A percentile compares a stretch with the other conserved stretches of the same genome.
Conservation (phyloP, 1,284 basidiomycete species). For the Pseudozyma sp. region DNA sequence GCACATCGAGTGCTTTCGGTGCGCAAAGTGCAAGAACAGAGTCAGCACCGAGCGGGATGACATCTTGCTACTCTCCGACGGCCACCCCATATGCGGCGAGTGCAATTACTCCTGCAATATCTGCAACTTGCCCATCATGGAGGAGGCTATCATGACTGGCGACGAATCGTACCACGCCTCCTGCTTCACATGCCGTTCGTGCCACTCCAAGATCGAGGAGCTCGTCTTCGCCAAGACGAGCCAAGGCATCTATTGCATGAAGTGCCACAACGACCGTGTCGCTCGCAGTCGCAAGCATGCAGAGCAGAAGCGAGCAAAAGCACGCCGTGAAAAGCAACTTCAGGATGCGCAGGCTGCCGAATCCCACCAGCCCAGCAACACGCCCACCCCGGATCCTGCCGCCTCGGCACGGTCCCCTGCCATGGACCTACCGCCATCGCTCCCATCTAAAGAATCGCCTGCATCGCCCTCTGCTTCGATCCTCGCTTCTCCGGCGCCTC, state of each 20-base stretch:
- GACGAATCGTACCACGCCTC: slow-evolving; percentile 98
- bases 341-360: slow-evolving; percentile 29
- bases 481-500: slow-evolving; percentile 22
- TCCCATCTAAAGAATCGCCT: slow-evolving; percentile 24
- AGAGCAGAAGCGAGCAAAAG: slow-evolving; percentile 73
- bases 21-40: slow-evolving; percentile 71
- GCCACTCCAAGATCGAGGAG: slow-evolving; percentile 93
- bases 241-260: slow-evolving; percentile 98
- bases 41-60: slow-evolving; percentile 85
- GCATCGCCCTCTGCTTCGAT: slow-evolving; percentile 14
- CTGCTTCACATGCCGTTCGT: slow-evolving; percentile 97
- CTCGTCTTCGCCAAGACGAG: slow-evolving; percentile 98
- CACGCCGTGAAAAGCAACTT: slow-evolving; percentile 44
- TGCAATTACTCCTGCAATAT: slow-evolving; percentile 83
- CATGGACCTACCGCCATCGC: slow-evolving; percentile 25
- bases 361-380: slow-evolving; percentile 6
- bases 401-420: slow-evolving; percentile 4
- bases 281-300: slow-evolving; percentile 88
- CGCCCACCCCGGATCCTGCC: neutral
- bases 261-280: slow-evolving; percentile 95
- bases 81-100: slow-evolving; percentile 93
- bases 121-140: slow-evolving; percentile 48
- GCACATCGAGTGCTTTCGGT: slow-evolving; percentile 61
- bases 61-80: slow-evolving; percentile 92
- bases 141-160: slow-evolving; percentile 69